These are phyloP conservation scores for Phytophthora chlamydospora DNA, from an alignment of 352 stramenopile genomes.

Conservation along the genomic window DNA sequence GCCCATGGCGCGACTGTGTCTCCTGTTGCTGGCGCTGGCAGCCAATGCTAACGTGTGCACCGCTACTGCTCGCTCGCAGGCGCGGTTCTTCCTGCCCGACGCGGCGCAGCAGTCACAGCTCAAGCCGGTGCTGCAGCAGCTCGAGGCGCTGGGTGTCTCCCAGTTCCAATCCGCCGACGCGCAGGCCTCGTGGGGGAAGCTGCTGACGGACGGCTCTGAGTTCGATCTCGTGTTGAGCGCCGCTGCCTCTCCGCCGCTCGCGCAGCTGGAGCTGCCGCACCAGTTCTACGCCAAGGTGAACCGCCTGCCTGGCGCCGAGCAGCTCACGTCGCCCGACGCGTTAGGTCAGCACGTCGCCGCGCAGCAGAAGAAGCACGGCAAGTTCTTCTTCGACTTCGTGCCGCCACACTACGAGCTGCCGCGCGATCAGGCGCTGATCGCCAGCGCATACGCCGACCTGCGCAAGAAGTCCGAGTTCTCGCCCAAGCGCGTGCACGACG, in stretches of 20 bases:
- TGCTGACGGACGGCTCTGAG: constrained; percentile 46
- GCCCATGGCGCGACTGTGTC: constrained; percentile 22
- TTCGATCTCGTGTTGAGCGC: constrained; percentile 80
- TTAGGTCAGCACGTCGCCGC: constrained; percentile 52
- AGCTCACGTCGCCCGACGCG: constrained; percentile 50
- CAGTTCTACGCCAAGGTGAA: constrained; percentile 69
- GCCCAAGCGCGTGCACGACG: constrained; percentile 54
- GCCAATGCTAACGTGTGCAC: constrained; percentile 1
- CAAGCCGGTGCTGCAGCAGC: constrained; percentile 52
- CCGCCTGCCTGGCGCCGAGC: constrained; percentile 61
- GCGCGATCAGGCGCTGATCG: constrained; percentile 53
- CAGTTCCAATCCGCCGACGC: constrained; percentile 46
- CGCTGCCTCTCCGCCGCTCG: constrained; percentile 32
- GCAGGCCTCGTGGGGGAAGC: constrained; percentile 45
- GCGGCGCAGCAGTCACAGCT: constrained; percentile 35
- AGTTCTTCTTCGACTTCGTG: constrained; percentile 76
- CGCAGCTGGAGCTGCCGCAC: constrained; percentile 47
- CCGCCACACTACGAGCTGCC: constrained; percentile 68
- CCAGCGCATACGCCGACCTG: constrained; percentile 46
- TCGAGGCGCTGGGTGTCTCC: constrained; percentile 59
- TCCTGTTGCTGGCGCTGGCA: constrained; percentile 28
- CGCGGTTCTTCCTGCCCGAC: constrained; percentile 64
- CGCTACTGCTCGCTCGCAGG: constrained; percentile 22
- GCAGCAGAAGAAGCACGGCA: constrained; percentile 56
- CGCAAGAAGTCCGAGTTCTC: constrained; percentile 63